Evolutionary conservation across 2,329 filamentous ascomycete species (phyloP).

Genomic region (Paraphoma chrysanthemicola): DNA sequence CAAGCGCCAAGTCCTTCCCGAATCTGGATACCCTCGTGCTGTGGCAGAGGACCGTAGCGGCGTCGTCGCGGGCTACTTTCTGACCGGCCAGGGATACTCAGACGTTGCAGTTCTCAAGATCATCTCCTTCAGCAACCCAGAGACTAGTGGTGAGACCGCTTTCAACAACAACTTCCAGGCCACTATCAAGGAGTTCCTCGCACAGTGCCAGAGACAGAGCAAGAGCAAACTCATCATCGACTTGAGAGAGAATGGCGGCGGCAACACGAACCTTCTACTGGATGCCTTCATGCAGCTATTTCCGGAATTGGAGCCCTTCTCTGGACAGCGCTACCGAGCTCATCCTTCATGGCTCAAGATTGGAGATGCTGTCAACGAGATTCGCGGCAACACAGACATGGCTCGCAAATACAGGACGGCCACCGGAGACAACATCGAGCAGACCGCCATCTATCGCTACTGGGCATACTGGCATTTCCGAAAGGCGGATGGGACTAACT

Average conservation of each 20-base stretch:
- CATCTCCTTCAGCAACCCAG: constrained; percentile 43
- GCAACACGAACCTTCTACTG: constrained; percentile 46
- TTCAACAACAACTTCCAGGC: constrained; percentile 38
- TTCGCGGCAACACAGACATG: constrained; percentile 19
- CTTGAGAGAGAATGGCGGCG: constrained; percentile 65
- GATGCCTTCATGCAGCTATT: constrained; percentile 60
- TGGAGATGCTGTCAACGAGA: constrained; percentile 29
- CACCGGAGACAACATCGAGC: constrained; percentile 10
- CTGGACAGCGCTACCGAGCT: constrained; percentile 30
- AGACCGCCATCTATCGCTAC: constrained; percentile 19
- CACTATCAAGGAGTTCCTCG: constrained; percentile 51
- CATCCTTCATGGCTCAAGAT: constrained; percentile 23
- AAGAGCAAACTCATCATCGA: constrained; percentile 69
- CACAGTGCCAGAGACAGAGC: constrained; percentile 50
- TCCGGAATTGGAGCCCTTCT: constrained; percentile 51
- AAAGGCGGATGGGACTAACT: constrained; percentile 40
- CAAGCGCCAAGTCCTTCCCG: constrained; percentile 24
- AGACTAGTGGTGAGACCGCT: constrained; percentile 8
- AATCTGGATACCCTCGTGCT: constrained; percentile 14
- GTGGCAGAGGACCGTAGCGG: constrained; percentile 23
- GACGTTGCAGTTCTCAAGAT: constrained; percentile 54
- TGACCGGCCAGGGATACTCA: constrained; percentile 41
- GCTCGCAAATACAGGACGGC: constrained; percentile 7
- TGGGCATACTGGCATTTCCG: constrained; percentile 33
- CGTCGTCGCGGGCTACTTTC: constrained; percentile 53